Evolutionary conservation across 1,284 basidiomycete genomes (phyloP).

Genomic region (Abortiporus biennis): DNA sequence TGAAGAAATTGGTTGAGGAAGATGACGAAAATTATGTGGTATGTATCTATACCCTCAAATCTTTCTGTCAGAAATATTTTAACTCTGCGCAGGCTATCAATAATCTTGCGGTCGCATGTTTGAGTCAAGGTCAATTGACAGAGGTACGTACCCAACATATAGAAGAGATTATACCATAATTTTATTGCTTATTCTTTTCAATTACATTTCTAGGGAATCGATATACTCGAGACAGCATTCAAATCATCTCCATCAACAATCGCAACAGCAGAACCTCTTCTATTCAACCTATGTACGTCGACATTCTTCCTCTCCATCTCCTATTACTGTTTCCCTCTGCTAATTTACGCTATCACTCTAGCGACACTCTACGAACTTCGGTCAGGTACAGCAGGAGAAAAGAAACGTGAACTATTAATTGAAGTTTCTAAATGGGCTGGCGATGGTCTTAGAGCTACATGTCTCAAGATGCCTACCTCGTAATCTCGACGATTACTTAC

Average conservation of each 20-base stretch:
- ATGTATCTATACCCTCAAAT: conserved; percentile 20
- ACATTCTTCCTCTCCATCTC: neutral
- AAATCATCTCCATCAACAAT: conserved; percentile 58
- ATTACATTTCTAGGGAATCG: conserved; percentile 48
- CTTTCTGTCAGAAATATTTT: no score
- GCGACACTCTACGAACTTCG: conserved; percentile 78
- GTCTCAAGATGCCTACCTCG: conserved; percentile 68
- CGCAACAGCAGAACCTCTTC: conserved; percentile 69
- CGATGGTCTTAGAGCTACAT: conserved; percentile 71
- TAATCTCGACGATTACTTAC: no score
- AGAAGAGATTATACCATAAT: no score
- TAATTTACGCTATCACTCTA: conserved; percentile 21
- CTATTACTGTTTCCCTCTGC: neutral
- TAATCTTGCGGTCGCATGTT: conserved; percentile 65
- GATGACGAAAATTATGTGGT: conserved; percentile 60
- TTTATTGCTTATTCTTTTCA: neutral
- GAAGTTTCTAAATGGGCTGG: conserved; percentile 80
- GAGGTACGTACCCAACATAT: conserved; percentile 37
- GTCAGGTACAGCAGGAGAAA: conserved; percentile 60
- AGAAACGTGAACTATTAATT: conserved; percentile 64
- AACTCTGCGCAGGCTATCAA: conserved; percentile 54
- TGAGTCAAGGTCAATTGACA: conserved; percentile 63
- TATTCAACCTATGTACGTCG: conserved; percentile 74
- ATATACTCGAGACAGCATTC: conserved; percentile 57
- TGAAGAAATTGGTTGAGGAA: conserved; percentile 21